A percentile compares a stretch with the other conserved stretches of the same genome.
These are phyloP conservation scores for Oryza longistaminata DNA, from an alignment of 176 grass and related monocot species.

Conservation along the genomic window DNA sequence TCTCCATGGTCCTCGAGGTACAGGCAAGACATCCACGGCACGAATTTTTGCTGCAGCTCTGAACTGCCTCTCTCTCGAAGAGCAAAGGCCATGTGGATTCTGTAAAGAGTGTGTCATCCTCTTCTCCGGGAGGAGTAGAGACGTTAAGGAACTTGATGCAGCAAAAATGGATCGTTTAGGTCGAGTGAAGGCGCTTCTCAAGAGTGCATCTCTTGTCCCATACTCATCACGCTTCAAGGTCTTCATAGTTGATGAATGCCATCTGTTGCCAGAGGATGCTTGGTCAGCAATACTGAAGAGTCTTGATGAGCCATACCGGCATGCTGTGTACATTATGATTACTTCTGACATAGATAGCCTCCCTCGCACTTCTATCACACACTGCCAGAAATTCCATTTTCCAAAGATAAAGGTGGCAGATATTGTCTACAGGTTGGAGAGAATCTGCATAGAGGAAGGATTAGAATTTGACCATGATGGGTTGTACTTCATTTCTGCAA, in stretches of 20 bases:
- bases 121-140: slow-evolving; percentile 82
- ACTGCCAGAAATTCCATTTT: slow-evolving; percentile 95
- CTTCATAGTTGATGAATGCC: slow-evolving; percentile 94
- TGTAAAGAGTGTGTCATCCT: slow-evolving; percentile 87
- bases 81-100: slow-evolving; percentile 90
- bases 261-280: slow-evolving; percentile 76
- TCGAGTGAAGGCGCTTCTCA: slow-evolving; percentile 78
- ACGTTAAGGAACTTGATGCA: slow-evolving; percentile 88
- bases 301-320: slow-evolving; percentile 73
- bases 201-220: slow-evolving; percentile 74
- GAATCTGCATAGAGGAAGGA: slow-evolving; percentile 83
- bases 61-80: slow-evolving; percentile 83
- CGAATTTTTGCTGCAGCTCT: slow-evolving; percentile 89
- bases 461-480: slow-evolving; percentile 92
- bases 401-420: slow-evolving; percentile 89
- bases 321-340: slow-evolving; percentile 90
- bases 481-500: slow-evolving; percentile 80
- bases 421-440: slow-evolving; percentile 71
- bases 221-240: slow-evolving; percentile 86
- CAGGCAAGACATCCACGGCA: slow-evolving; percentile 86
- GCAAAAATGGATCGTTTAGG: slow-evolving; percentile 72
- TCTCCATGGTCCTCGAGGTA: slow-evolving; percentile 89
- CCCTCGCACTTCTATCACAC: slow-evolving; percentile 65
- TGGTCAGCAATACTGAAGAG: slow-evolving; percentile 89
- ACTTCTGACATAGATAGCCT: slow-evolving; percentile 76